Conservation (phyloP, 257 asterid genomes). For the Asclepias syriaca region DNA sequence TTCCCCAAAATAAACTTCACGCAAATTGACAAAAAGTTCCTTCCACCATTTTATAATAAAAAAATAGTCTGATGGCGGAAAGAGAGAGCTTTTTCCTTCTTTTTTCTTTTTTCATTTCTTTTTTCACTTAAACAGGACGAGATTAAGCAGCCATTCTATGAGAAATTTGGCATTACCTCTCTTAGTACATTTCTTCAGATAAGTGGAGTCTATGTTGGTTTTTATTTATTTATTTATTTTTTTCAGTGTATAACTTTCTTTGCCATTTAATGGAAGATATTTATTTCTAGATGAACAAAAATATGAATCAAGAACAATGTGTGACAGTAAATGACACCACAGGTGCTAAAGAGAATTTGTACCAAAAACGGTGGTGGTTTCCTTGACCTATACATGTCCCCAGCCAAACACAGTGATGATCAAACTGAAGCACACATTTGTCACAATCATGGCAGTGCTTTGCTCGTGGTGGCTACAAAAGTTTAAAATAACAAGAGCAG, state of each 20-base stretch:
- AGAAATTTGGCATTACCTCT: not conserved
- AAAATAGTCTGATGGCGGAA: not conserved
- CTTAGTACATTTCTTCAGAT: not conserved
- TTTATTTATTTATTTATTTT: not conserved
- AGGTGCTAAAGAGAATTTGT: conserved; percentile 14
- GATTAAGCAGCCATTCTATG: not conserved
- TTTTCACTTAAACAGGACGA: not conserved
- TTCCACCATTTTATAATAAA: too few relatives aligned
- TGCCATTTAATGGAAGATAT: not conserved
- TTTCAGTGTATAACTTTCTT: not conserved
- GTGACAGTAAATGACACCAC: conserved; percentile 1
- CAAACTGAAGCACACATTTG: conserved; percentile 96
- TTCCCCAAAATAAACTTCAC: too few relatives aligned
- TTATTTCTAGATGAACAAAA: not conserved
- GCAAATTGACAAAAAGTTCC: too few relatives aligned
- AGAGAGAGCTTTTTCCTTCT: not conserved
- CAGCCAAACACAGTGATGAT: conserved; percentile 99
- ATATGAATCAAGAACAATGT: not conserved
- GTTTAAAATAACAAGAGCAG: conserved; percentile 12
- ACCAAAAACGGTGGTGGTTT: conserved; percentile 94
- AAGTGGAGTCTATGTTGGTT: not conserved
- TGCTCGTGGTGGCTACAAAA: conserved; percentile 91
- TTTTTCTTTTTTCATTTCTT: too few relatives aligned
- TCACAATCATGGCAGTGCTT: conserved; percentile 97
- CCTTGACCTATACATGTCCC: conserved; percentile 93